Conservation (phyloP, 495 filamentous ascomycete species). For the Podospora pseudoanserina region DNA sequence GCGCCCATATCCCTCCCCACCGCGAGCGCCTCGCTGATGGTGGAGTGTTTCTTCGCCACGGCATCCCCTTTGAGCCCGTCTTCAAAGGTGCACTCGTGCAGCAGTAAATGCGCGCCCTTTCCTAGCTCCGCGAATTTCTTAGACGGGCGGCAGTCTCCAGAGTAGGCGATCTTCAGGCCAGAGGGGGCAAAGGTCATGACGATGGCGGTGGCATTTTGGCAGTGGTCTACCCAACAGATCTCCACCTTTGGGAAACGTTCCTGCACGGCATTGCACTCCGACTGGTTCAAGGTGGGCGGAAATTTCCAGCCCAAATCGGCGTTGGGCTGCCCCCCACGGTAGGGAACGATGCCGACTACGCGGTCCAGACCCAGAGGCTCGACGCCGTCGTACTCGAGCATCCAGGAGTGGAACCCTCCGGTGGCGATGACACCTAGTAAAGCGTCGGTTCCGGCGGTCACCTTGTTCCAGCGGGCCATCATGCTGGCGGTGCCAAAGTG, state of each 20-base stretch:
- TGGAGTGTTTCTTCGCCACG: constrained; percentile 83
- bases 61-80: constrained; percentile 76
- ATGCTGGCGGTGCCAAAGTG: constrained; percentile 78
- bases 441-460: constrained; percentile 10
- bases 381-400: constrained; percentile 71
- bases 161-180: constrained; percentile 85
- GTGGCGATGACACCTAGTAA: constrained; percentile 22
- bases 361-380: constrained; percentile 64
- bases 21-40: constrained; percentile 74
- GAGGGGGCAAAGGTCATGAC: constrained; percentile 66
- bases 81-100: constrained; percentile 96
- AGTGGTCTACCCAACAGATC: constrained; percentile 68
- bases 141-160: constrained; percentile 85
- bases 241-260: constrained; percentile 50
- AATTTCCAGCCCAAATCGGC: not conserved
- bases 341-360: constrained; percentile 33
- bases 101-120: constrained; percentile 68
- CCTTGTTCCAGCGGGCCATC: constrained; percentile 68
- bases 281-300: constrained; percentile 3
- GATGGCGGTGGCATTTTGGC: constrained; percentile 70
- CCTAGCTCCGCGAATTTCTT: constrained; percentile 65
- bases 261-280: constrained; percentile 11
- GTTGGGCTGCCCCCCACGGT: not conserved
- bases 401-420: constrained; percentile 61
- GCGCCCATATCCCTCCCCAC: constrained; percentile 77